Evolutionary conservation across 805 yeast species (phyloP).

Genomic region (Barnettozyma sucrosica): DNA sequence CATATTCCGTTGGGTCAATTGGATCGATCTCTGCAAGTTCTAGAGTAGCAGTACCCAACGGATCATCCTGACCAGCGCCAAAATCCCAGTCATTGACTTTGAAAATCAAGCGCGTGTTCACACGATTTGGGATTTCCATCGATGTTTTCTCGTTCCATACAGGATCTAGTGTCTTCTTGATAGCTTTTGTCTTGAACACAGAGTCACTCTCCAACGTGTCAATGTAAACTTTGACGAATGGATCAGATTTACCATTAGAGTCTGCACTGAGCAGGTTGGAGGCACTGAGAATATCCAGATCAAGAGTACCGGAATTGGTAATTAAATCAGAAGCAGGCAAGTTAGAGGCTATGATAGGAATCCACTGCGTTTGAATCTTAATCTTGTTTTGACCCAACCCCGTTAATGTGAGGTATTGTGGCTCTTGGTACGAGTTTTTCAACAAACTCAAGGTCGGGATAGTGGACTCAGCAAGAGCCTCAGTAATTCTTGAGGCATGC

Average conservation of each 20-base stretch:
- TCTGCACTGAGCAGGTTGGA: conserved; percentile 78
- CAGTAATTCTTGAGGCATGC: conserved; percentile 48
- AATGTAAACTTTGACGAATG: conserved; percentile 66
- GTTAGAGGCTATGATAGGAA: conserved; percentile 57
- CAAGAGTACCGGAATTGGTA: conserved; percentile 67
- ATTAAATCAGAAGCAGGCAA: conserved; percentile 73
- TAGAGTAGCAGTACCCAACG: conserved; percentile 59
- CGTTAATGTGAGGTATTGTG: conserved; percentile 48
- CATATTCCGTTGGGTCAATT: conserved; percentile 42
- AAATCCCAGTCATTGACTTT: conserved; percentile 88
- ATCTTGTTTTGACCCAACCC: conserved; percentile 50
- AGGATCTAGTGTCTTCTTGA: conserved; percentile 88
- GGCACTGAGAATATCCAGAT: conserved; percentile 58
- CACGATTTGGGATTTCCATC: conserved; percentile 54
- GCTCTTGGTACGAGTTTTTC: conserved; percentile 56
- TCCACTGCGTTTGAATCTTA: conserved; percentile 63
- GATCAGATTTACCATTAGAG: conserved; percentile 89
- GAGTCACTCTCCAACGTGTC: conserved; percentile 49
- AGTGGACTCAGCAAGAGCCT: conserved; percentile 53
- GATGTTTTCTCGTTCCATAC: conserved; percentile 71
- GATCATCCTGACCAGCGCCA: conserved; percentile 81
- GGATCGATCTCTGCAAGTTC: conserved; percentile 59
- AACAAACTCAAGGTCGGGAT: conserved; percentile 64
- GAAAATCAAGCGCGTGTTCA: conserved; percentile 50
- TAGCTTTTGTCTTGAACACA: conserved; percentile 68